These are phyloP conservation scores for Citropsis articulata DNA, from an alignment of 345 rosid species.

Conservation along the genomic window DNA sequence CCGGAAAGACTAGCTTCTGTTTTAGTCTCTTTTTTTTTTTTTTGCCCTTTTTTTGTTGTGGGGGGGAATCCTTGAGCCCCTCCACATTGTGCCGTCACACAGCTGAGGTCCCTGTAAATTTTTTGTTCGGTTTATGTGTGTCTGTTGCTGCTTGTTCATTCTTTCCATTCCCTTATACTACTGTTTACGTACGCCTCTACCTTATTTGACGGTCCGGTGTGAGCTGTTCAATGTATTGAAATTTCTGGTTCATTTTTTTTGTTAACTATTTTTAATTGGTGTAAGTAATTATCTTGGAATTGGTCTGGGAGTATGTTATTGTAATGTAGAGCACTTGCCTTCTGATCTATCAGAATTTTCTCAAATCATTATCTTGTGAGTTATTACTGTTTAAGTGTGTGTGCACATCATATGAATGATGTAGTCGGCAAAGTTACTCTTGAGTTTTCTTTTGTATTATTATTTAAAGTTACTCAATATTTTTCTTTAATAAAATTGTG, in stretches of 20 bases:
- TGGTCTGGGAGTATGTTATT: background rate
- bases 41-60: too few species aligned
- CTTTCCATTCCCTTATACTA: background rate
- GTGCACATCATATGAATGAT: too few species aligned
- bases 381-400: too few species aligned
- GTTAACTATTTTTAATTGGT: background rate
- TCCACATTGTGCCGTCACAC: slow-evolving; percentile 27
- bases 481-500: too few species aligned
- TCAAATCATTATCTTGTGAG: background rate
- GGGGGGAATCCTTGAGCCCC: slow-evolving; percentile 5
- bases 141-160: slow-evolving; percentile 10
- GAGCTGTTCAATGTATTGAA: slow-evolving; percentile 19
- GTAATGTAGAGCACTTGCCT: background rate
- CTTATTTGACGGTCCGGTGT: slow-evolving; percentile 1
- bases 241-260: background rate
- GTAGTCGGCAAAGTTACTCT: too few species aligned
- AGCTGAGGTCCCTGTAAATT: slow-evolving; percentile 30
- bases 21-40: too few species aligned
- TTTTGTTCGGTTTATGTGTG: slow-evolving; percentile 16
- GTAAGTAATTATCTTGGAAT: background rate
- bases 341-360: background rate
- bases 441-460: too few species aligned
- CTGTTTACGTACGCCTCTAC: background rate
- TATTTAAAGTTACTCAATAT: too few species aligned
- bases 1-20: background rate